phyloP scores from a whole-genome alignment of 768 basidiomycete genomes.

The Phylloporus arenicola region DNA sequence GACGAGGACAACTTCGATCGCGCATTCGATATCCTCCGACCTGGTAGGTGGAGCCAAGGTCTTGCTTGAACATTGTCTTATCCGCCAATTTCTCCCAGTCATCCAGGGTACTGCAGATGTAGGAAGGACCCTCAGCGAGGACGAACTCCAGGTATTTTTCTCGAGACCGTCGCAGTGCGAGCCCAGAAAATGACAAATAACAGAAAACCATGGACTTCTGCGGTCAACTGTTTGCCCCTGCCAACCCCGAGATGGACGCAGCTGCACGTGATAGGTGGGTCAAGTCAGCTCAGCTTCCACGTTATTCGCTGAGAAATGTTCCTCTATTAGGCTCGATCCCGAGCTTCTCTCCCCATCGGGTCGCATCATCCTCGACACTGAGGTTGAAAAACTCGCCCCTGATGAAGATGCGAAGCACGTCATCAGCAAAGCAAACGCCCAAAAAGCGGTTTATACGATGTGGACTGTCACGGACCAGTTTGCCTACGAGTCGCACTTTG shows the following conservation, averaged over 20 bases:
- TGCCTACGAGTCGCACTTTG: background rate
- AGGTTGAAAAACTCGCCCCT: background rate
- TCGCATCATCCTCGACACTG: background rate
- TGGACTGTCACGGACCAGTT: background rate
- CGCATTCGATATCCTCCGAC: background rate
- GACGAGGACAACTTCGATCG: conserved; percentile 10
- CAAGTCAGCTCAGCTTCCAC: too few relatives aligned
- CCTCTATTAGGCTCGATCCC: background rate
- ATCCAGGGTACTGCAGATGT: background rate
- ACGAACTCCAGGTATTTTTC: background rate
- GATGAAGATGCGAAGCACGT: background rate
- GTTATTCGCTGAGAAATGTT: background rate
- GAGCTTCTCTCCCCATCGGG: background rate
- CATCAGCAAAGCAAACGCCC: background rate
- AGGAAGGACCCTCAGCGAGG: background rate
- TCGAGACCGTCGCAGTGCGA: too few relatives aligned
- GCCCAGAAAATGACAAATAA: background rate
- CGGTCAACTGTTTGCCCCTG: background rate
- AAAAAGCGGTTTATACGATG: background rate
- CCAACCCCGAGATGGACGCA: background rate
- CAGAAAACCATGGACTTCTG: background rate
- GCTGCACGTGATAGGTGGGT: background rate
- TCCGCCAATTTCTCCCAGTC: background rate
- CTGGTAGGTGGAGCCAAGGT: background rate
- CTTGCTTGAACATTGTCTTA: background rate